A percentile compares a stretch with the other conserved stretches of the same genome.
These are phyloP conservation scores for Suillus weaverae DNA, from an alignment of 768 basidiomycete species.

Conservation along the genomic window DNA sequence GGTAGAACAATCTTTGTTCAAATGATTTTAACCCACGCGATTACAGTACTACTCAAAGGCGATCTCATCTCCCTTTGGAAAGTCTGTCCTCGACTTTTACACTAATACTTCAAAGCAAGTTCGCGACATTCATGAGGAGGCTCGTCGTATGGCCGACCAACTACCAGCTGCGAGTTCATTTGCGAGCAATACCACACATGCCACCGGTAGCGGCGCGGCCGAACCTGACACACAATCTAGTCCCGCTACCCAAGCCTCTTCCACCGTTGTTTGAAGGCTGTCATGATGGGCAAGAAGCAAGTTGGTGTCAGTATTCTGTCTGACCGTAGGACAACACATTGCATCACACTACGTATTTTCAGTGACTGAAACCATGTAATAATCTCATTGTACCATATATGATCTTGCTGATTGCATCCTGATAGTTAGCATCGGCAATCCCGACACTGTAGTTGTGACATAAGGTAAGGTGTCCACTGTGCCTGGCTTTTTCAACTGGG, in stretches of 20 bases:
- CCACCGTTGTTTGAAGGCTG: not conserved
- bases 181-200: conserved; percentile 6
- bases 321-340: not conserved
- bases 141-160: conserved; percentile 69
- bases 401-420: not conserved
- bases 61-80: conserved; percentile 72
- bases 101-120: conserved; percentile 87
- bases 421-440: not conserved
- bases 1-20: conserved; percentile 8
- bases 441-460: not conserved
- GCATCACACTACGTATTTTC: not conserved
- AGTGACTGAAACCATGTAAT: conserved; percentile 1
- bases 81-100: conserved; percentile 80
- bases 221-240: conserved; percentile 14
- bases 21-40: not conserved
- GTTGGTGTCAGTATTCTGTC: not conserved
- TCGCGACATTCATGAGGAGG: conserved; percentile 91
- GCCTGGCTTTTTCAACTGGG: not conserved
- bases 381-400: not conserved
- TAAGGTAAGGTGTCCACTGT: not conserved
- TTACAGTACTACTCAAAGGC: conserved; percentile 76
- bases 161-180: conserved; percentile 16
- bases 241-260: conserved; percentile 10
- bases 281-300: not conserved
- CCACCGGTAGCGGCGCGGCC: not conserved